Evolutionary conservation across 2,329 filamentous ascomycete genomes (phyloP).

Genomic region (Diaporthe destruens): DNA sequence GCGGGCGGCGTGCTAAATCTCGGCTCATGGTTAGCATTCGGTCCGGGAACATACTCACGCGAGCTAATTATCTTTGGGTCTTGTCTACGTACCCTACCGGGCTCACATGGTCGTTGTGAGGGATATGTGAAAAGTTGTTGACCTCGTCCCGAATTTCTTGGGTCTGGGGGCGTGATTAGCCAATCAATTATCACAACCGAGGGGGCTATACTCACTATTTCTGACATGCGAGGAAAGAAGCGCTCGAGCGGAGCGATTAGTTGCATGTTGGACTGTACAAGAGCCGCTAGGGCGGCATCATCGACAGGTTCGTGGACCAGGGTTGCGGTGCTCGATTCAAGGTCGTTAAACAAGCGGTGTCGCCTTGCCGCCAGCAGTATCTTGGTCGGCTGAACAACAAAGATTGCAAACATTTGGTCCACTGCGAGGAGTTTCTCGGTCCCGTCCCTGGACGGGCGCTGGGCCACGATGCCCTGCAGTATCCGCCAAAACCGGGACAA

Average conservation of each 20-base stretch:
- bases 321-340: constrained; percentile 54
- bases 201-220: constrained; percentile 38
- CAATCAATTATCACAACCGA: background rate
- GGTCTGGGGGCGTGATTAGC: constrained; percentile 32
- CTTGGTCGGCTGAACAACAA: constrained; percentile 43
- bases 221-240: constrained; percentile 43
- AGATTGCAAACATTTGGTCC: constrained; percentile 44
- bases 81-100: constrained; percentile 35
- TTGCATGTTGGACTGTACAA: constrained; percentile 52
- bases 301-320: constrained; percentile 51
- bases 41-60: no score
- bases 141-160: constrained; percentile 40
- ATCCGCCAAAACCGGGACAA: constrained; percentile 54
- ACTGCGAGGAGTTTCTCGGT: constrained; percentile 40
- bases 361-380: constrained; percentile 54
- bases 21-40: background rate
- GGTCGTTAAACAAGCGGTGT: constrained; percentile 52
- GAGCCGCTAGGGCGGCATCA: constrained; percentile 49
- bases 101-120: constrained; percentile 37
- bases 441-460: constrained; percentile 43
- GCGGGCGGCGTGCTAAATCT: constrained; percentile 36
- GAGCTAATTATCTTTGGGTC: no score
- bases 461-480: constrained; percentile 49
- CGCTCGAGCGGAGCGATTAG: constrained; percentile 51
- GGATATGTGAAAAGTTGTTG: constrained; percentile 38